phyloP scores from a whole-genome alignment of 495 filamentous ascomycete species.

The Penicillium manginii region DNA sequence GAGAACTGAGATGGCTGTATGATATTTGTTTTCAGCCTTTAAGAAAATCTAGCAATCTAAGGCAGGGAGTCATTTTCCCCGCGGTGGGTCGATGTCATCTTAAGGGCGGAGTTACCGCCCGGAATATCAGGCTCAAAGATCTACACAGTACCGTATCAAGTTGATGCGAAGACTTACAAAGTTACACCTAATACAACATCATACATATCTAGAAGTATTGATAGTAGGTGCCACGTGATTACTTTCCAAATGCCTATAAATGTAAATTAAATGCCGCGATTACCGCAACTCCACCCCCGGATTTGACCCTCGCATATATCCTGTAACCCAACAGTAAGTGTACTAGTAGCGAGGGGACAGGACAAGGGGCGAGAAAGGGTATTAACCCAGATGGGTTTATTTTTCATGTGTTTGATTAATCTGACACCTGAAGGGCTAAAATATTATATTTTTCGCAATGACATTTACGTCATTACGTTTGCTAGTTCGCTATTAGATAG shows the following conservation, averaged over 20 bases:
- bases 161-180: not conserved
- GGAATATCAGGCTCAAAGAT: conserved; percentile 11
- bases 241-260: not conserved
- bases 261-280: not conserved
- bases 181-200: too few relatives aligned
- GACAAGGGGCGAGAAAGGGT: too few relatives aligned
- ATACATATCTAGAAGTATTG: not conserved
- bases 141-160: too few relatives aligned
- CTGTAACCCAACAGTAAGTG: not conserved
- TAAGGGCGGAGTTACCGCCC: conserved; percentile 15
- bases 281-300: not conserved
- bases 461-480: too few relatives aligned
- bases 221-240: not conserved
- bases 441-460: too few relatives aligned
- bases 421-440: too few relatives aligned
- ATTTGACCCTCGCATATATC: not conserved
- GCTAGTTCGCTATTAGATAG: too few relatives aligned
- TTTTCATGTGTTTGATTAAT: too few relatives aligned
- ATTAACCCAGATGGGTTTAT: too few relatives aligned
- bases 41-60: not conserved
- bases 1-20: not conserved
- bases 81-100: conserved; percentile 14
- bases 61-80: not conserved
- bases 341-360: not conserved
- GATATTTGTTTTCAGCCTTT: not conserved